Evolutionary conservation across 345 rosid species (phyloP), one percentile per base, ranked within the genome.

Genomic region (Dipteronia dyeriana): DNA sequence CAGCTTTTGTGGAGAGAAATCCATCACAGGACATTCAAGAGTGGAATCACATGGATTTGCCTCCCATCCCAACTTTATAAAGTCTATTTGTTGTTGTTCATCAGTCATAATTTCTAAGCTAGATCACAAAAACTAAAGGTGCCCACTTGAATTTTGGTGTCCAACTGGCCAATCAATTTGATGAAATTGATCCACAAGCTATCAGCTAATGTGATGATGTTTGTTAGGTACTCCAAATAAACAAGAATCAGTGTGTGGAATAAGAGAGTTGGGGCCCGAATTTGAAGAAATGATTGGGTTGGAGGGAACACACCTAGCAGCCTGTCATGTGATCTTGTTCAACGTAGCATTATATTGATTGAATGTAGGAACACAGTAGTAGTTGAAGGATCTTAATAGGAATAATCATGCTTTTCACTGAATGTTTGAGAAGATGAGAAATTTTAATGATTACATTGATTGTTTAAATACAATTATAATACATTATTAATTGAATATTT

Each of bases 41-140:
- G 25, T 59, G 74, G 38, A 38, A 71, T 71, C 64, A 71, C 75
- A 71, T 71, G 75, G 75, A 53, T 26, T 34, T 71, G 75, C 17
- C 49, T 19, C 13, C 26, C 26, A 26, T 26, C 26, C 17, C 64
- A 71, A 19, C 56, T 1, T n/a, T 3, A 51, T n/a, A n/a, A n/a
- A 49, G 57, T 53, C 8, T 53, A 5, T 16, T 4, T 14, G 49
- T 3, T 53, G 19, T 49, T 13, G 54, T 56, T 17, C 23, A 56
- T 34, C 22, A 19, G 61, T 56, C 61, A 56, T 20, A 56, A 25
- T 56, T 34, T 56, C 25, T 56, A 56, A 5, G 61, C 25, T 56
- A 0, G 2, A 17, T 25, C 22, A 19, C 22, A 13, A 20, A 56
- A 56, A 8, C n/a, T n/a, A 17, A n/a, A 7, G 51, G 23, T 10